phyloP scores from a whole-genome alignment of 371 early-diverging fungal genomes.

The Mucor mucedo region DNA sequence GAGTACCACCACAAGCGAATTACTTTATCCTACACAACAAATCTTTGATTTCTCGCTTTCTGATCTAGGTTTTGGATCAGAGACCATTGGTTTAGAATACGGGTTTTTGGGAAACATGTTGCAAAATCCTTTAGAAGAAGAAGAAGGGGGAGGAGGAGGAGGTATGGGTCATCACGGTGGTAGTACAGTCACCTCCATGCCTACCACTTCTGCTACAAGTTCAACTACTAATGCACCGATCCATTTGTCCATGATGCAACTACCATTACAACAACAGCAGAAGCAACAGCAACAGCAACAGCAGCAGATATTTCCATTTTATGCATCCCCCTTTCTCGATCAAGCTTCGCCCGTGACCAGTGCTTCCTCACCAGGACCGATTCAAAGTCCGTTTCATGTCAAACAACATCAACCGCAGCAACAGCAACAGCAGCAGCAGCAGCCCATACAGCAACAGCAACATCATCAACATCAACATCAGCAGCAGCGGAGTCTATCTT shows the following conservation, averaged over 20 bases:
- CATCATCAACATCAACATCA: too few species aligned
- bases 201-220: neutral
- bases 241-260: constrained; percentile 15
- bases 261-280: neutral
- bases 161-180: neutral
- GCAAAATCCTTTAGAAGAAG: constrained; percentile 31
- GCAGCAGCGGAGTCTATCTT: neutral
- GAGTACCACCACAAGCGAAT: neutral
- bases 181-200: neutral
- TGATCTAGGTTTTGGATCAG: constrained; percentile 75
- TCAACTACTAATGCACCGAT: constrained; percentile 1
- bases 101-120: constrained; percentile 82
- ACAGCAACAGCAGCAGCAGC: too few species aligned
- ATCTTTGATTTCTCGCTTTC: constrained; percentile 35
- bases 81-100: constrained; percentile 80
- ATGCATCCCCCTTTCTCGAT: neutral
- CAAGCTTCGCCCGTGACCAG: neutral
- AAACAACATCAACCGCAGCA: neutral
- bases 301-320: neutral
- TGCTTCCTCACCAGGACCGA: neutral
- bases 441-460: too few species aligned
- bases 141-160: neutral
- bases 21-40: constrained; percentile 1
- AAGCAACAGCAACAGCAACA: constrained; percentile 2
- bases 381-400: neutral